Base-by-base conservation (phyloP, 768 basidiomycete genomes). In the Amanita muscaria region DNA sequence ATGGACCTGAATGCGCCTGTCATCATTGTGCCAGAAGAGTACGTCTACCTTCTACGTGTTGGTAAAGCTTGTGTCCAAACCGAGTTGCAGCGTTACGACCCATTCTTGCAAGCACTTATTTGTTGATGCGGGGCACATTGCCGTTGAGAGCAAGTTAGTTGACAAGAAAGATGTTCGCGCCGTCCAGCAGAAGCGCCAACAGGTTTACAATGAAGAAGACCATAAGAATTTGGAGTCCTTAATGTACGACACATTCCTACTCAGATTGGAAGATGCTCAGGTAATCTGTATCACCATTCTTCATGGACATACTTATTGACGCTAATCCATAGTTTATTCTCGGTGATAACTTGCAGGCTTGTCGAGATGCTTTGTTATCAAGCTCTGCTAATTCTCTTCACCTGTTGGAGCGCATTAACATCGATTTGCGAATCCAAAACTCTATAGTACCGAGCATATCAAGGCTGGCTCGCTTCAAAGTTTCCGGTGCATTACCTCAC, bases 1-100 rank as follows among this genome's bases (percentile, higher is more conserved):
- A 78, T 99, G 66, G 93, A 99, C 56, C 75, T 99, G 72, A 88
- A 94, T 55, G 91, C 96, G 0, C 96, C 96, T 4, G 79, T 99
- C 53, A 96, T 99, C 58, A 90, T 99, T 54, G 76, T 98, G 42
- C 96, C 96, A 1, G 94, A 98, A 66, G 81, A 89, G 90, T 92
- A 58, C 44, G 69, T 60, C 27, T 29, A 25, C 42, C 18, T 4
- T 42, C 23, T 16, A 27, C 22, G 19, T 46, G 33, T 23, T 31
- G 14, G 7, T 43, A 50, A n/a, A n/a, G n/a, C n/a, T n/a, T n/a
- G n/a, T n/a, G 27, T 52, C 35, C 39, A 46, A 42, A 31, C 8
- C 27, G 18, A 48, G 29, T 43, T 47, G 1, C 46, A 94, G 90
- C 52, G 76, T 97, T 40, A 84, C 82, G 3, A 78, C 78, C 5